Conservation (phyloP, 2,329 filamentous ascomycete genomes). For the Blumeria hordei region DNA sequence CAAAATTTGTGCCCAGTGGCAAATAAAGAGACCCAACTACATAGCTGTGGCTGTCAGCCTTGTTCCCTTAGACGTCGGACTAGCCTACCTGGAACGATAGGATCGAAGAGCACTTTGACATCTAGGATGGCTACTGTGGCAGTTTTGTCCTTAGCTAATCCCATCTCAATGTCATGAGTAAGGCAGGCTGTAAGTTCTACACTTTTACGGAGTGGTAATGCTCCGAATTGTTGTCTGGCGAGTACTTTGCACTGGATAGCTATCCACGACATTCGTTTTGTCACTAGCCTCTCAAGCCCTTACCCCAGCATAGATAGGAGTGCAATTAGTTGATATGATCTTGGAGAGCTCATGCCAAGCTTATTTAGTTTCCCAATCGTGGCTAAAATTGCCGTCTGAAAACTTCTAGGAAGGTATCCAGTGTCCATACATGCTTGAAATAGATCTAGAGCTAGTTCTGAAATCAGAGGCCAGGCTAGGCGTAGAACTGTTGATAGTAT, state of each 20-base stretch:
- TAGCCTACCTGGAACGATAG: neutral
- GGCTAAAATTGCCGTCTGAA: neutral
- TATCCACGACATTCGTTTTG: neutral
- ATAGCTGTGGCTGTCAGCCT: neutral
- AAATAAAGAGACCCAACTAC: neutral
- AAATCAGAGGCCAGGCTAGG: neutral
- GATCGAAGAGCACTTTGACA: neutral
- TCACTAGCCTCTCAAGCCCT: neutral
- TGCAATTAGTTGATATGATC: neutral
- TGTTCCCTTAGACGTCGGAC: neutral
- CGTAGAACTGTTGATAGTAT: neutral
- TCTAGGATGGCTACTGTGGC: neutral
- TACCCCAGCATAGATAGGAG: neutral
- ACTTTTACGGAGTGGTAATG: neutral
- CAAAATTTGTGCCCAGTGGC: neutral
- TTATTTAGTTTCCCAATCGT: neutral
- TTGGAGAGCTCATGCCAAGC: neutral
- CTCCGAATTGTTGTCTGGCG: neutral
- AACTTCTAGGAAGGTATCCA: neutral
- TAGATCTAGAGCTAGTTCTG: neutral
- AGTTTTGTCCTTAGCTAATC: neutral
- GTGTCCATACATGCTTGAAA: neutral
- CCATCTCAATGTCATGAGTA: neutral
- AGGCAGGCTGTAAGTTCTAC: neutral
- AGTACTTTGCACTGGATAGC: neutral